phyloP scores from a whole-genome alignment of 2,329 filamentous ascomycete genomes.

The Neonectria punicea region DNA sequence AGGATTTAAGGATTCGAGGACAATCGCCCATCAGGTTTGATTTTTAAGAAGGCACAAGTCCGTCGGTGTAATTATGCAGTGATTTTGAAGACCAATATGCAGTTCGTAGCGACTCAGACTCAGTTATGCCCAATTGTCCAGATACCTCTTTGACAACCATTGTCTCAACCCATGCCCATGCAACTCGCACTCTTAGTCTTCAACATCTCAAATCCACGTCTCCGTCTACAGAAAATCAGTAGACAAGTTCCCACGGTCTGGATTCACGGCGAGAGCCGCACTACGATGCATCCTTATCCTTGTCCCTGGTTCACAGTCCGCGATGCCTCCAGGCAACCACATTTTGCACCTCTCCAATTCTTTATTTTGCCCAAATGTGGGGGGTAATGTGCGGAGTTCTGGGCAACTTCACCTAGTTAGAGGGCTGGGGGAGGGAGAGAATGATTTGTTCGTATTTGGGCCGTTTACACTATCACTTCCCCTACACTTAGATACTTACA shows the following conservation, averaged over 20 bases:
- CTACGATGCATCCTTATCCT: constrained; percentile 23
- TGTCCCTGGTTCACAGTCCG: not conserved
- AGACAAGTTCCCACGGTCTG: not conserved
- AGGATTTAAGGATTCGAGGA: constrained; percentile 1
- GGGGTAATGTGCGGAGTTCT: constrained; percentile 14
- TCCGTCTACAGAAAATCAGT: not conserved
- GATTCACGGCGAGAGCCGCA: constrained; percentile 23
- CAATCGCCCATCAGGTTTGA: constrained; percentile 5
- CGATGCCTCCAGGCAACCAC: constrained; percentile 25
- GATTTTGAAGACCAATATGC: not conserved
- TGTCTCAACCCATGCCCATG: too few species aligned
- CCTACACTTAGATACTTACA: not conserved
- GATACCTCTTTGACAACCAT: not conserved
- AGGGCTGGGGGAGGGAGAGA: constrained; percentile 10
- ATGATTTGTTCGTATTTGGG: not conserved
- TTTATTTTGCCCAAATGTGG: constrained; percentile 27
- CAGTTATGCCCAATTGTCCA: not conserved
- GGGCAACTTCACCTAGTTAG: not conserved
- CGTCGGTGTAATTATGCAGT: not conserved
- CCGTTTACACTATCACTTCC: not conserved
- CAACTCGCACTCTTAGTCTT: not conserved
- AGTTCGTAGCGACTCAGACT: not conserved
- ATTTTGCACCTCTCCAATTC: constrained; percentile 17
- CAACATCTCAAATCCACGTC: not conserved
- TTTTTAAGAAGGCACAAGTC: constrained; percentile 3